Evolutionary conservation across 2,329 filamentous ascomycete genomes (phyloP), one percentile per base, ranked within the genome.

Genomic region (Penicillium hordei): DNA sequence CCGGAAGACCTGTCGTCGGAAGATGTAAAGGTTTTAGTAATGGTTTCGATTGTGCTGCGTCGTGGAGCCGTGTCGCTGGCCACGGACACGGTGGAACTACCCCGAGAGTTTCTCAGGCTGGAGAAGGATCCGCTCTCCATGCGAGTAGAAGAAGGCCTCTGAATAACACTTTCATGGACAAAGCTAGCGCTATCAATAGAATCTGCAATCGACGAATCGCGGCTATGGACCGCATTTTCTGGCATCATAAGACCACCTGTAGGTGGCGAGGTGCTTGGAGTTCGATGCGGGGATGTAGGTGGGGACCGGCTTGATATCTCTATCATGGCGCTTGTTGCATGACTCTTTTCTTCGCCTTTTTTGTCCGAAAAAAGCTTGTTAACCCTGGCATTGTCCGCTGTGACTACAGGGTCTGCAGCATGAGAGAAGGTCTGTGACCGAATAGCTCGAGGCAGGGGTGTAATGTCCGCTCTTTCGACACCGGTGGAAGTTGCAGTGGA

Each of bases 251-350:
- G 42, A 68, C 71, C 65, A 34, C 69, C 72, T n/a, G 65, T 66
- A 7, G 74, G 68, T 27, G 79, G 76, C 44, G 79, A 80, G 46
- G 76, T 75, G 36, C 77, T 56, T 7, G 81, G 79, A 1, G 81
- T 80, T 13, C 78, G 76, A 7, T 74, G 69, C 1, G 84, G 82
- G 1, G 84, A 83, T 23, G 75, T 72, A n/a, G 83, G 79, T 36
- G 83, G 81, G 1, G 88, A 85, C 19, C 83, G 80, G 19, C 79
- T 83, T n/a, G 88, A 86, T 39, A 90, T 78, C 39, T 85, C 86
- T 54, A 87, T 87, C 81, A 92, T 90, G 27, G 83, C 80, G 62
- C 79, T 83, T 23, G 82, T 80, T 25, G 88, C 88, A 68, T 84
- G 78, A 58, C 79, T 80, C 49, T 86, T 80, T 38, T 86, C 83